Conservation (phyloP, 495 filamentous ascomycete genomes). For the Penicillium steckii region DNA sequence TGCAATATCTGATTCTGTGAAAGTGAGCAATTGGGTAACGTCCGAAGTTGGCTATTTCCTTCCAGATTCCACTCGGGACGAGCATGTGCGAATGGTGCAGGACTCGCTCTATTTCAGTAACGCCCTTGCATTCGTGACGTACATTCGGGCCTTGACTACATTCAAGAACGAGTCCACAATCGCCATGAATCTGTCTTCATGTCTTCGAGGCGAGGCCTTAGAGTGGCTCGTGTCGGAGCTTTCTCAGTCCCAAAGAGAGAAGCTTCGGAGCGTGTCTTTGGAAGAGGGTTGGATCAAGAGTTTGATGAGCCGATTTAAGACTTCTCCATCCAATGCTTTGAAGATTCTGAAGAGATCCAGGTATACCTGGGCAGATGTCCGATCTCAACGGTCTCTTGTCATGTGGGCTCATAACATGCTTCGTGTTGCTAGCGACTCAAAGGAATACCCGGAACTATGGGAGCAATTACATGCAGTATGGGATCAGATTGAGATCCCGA, state of each 20-base stretch:
- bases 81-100: background rate
- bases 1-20: background rate
- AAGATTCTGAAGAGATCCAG: background rate
- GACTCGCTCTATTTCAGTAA: background rate
- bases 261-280: background rate
- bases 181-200: background rate
- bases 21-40: background rate
- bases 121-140: background rate
- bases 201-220: background rate
- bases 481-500: background rate
- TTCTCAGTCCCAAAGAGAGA: background rate
- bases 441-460: background rate
- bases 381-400: background rate
- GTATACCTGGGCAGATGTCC: background rate
- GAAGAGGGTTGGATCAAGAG: background rate
- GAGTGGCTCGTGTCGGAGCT: slow-evolving; percentile 3
- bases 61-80: background rate
- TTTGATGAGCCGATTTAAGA: background rate
- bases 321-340: background rate
- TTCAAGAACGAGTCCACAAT: background rate
- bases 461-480: background rate
- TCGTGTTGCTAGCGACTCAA: background rate
- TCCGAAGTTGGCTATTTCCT: background rate
- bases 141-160: background rate
- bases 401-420: slow-evolving; percentile 2